phyloP scores from a whole-genome alignment of 306 rosid genomes.

The Mucuna pruriens region DNA sequence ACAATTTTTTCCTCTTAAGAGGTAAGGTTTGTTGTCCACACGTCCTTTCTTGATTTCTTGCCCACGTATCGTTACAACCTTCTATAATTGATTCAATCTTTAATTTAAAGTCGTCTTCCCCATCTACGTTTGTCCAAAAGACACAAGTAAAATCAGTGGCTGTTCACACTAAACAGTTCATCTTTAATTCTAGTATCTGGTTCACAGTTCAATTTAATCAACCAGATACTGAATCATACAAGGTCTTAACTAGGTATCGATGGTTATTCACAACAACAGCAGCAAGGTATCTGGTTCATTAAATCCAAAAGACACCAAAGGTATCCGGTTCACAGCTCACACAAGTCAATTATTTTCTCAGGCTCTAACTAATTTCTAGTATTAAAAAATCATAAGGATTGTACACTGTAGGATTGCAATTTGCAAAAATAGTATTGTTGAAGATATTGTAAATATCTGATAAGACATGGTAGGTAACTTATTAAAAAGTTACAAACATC shows the following conservation, averaged over 20 bases:
- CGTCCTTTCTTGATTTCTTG: conserved; percentile 45
- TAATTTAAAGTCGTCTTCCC: conserved; percentile 60
- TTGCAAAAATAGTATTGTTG: not conserved
- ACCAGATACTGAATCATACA: not conserved
- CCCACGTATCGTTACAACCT: conserved; percentile 59
- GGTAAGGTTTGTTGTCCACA: conserved; percentile 41
- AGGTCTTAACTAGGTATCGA: not conserved
- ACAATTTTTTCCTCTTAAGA: conserved; percentile 56
- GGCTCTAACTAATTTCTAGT: conserved; percentile 18
- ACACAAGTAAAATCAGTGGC: conserved; percentile 22
- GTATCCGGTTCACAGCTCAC: not conserved
- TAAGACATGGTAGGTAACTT: too few relatives aligned
- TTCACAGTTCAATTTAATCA: not conserved
- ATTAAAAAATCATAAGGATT: not conserved
- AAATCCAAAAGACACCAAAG: not conserved
- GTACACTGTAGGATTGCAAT: not conserved
- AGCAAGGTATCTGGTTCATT: too few relatives aligned
- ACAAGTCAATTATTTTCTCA: conserved; percentile 15
- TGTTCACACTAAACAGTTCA: not conserved
- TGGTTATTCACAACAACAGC: not conserved
- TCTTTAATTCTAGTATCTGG: not conserved
- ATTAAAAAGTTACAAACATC: too few relatives aligned
- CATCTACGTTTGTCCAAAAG: conserved; percentile 51
- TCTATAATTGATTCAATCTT: conserved; percentile 74
- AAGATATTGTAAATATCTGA: too few relatives aligned